A percentile compares a stretch with the other conserved stretches of the same genome.
Evolutionary conservation across 1,139 yeast genomes (phyloP).

Genomic region (Geotrichum phurueaensis): DNA sequence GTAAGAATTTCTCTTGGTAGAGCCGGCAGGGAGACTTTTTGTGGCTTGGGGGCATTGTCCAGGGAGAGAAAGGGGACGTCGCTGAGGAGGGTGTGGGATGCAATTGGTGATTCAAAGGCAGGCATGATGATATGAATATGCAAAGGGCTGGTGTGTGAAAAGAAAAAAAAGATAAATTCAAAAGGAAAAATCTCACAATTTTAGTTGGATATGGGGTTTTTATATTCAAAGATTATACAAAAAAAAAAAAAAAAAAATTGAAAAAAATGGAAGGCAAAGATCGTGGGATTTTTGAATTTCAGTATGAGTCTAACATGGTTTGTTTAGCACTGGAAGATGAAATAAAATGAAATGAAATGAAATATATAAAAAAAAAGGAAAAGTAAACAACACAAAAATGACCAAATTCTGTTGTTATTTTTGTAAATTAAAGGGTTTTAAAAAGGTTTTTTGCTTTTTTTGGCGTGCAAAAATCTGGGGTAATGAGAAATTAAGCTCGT

Average conservation of each 20-base stretch:
- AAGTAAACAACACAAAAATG: background rate
- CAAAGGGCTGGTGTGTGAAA: background rate
- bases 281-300: background rate
- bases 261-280: background rate
- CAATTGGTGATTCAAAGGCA: background rate
- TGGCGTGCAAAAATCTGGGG: background rate
- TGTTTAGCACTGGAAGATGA: background rate
- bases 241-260: background rate
- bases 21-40: conserved; percentile 16
- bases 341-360: background rate
- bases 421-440: background rate
- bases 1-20: conserved; percentile 34
- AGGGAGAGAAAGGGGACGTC: conserved; percentile 1
- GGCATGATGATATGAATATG: background rate
- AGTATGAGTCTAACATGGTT: background rate
- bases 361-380: background rate
- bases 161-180: background rate
- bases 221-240: background rate
- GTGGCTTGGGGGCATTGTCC: background rate
- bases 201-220: background rate
- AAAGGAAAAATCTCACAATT: too few relatives aligned
- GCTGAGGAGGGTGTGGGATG: background rate
- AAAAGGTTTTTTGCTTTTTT: background rate
- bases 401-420: background rate
- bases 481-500: background rate